These are phyloP conservation scores for Capronia americana DNA, from an alignment of 2,329 filamentous ascomycete species.

Conservation along the genomic window DNA sequence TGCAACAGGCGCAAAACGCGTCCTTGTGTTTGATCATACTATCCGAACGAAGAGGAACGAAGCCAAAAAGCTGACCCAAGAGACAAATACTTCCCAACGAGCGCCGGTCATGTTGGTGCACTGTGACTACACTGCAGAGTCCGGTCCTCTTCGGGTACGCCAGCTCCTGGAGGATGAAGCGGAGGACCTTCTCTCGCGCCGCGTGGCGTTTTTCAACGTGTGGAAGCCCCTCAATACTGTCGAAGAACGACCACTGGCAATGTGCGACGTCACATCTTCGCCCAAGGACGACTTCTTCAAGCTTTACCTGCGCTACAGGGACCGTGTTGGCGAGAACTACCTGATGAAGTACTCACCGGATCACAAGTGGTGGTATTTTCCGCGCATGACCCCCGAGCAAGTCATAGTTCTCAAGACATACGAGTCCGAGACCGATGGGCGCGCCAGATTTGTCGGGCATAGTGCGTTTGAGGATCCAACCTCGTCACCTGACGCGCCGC, in stretches of 20 bases:
- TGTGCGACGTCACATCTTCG: constrained; percentile 50
- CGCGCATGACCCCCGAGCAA: constrained; percentile 47
- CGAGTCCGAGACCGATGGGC: constrained; percentile 44
- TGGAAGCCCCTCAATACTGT: constrained; percentile 56
- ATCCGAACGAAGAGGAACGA: constrained; percentile 49
- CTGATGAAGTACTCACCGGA: constrained; percentile 45
- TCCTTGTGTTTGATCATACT: constrained; percentile 60
- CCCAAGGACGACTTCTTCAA: constrained; percentile 51
- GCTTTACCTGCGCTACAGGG: constrained; percentile 48
- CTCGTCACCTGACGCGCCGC: constrained; percentile 42
- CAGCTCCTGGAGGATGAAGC: constrained; percentile 55
- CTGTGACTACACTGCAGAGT: constrained; percentile 58
- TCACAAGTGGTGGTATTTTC: constrained; percentile 52
- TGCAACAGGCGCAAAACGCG: constrained; percentile 51
- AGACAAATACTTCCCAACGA: constrained; percentile 41
- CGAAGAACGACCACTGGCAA: constrained; percentile 50
- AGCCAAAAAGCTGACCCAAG: constrained; percentile 36
- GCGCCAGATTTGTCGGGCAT: constrained; percentile 49
- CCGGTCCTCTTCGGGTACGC: constrained; percentile 51
- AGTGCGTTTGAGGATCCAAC: constrained; percentile 50
- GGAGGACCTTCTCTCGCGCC: constrained; percentile 50
- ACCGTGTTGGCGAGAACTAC: constrained; percentile 51
- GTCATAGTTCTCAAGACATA: constrained; percentile 51
- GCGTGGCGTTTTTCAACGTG: constrained; percentile 58
- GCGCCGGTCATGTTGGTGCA: constrained; percentile 39